Base-by-base conservation (phyloP, 2,329 filamentous ascomycete genomes). In the Falciphora oryzae region DNA sequence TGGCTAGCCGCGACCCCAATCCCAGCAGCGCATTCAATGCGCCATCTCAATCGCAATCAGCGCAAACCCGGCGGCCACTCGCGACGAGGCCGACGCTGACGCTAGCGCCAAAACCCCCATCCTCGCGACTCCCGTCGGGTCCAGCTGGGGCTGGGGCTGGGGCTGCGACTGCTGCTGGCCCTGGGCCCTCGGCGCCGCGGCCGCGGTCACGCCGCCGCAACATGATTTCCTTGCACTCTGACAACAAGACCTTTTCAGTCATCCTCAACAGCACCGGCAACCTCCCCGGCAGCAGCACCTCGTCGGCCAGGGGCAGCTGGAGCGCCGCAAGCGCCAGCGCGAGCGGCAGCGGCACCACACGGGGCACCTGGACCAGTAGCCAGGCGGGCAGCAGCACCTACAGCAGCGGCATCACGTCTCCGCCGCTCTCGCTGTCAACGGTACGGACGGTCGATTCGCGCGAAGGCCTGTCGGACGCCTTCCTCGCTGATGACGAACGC, bases 191-290 rank as follows among this genome's bases (percentile, higher is more conserved):
- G 59, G 65, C 65, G 58, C 66, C 67, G 57, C 74, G 75, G 38
- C 72, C 78, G 63, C 67, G 69, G 61, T 77, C 79, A 18, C 75
- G 79, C 59, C 75, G 79, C 65, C 75, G 75, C 63, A 80, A 79
- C 66, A 71, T 80, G 35, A 79, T 87, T 65, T 79, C 78, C 63
- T 74, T 87, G 32, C 78, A 86, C 68, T 73, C 83, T 7, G 82
- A 87, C 73, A 60, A 35, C 31, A 85, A 85, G 73, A 87, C 84
- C 5, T 87, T 87, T 69, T 84, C 83, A 22, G 73, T 86, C 50
- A 73, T 81, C 31, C 71, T 76, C 32, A 75, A 74, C 58, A 66
- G 68, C 57, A 63, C 58, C 65, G 64, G 72, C 25, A 28, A 32
- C 70, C 44, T 69, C 59, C 59, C 35, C 63, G n/a, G 35, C 64